phyloP scores from a whole-genome alignment of 2,329 filamentous ascomycete genomes.

The Ampelomyces quisqualis region DNA sequence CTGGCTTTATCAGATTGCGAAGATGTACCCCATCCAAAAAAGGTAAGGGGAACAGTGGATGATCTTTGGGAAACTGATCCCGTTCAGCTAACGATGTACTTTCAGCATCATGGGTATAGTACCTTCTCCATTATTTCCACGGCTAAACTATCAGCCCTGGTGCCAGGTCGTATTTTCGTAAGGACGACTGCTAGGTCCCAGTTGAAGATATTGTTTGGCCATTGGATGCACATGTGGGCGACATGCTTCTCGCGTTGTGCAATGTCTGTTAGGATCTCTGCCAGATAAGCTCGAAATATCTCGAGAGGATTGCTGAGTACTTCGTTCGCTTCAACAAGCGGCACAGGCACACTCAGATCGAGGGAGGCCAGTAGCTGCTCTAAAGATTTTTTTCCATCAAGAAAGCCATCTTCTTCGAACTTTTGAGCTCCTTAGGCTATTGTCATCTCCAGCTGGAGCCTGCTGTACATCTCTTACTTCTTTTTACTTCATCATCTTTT shows the following conservation, averaged over 20 bases:
- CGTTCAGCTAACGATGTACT: background rate
- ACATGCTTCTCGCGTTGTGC: constrained; percentile 13
- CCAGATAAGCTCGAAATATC: constrained; percentile 26
- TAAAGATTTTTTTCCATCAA: constrained; percentile 7
- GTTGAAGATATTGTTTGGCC: constrained; percentile 34
- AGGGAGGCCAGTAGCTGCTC: constrained; percentile 4
- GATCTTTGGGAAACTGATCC: constrained; percentile 65
- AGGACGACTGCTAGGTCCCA: constrained; percentile 33
- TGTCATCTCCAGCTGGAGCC: no score
- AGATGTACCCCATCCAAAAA: constrained; percentile 62
- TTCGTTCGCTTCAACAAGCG: no score
- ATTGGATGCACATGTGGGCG: constrained; percentile 32
- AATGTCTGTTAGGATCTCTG: constrained; percentile 17
- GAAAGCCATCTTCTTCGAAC: no score
- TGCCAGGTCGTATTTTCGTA: constrained; percentile 29
- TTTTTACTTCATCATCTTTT: no score
- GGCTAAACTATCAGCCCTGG: constrained; percentile 18
- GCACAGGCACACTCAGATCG: no score
- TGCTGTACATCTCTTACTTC: no score
- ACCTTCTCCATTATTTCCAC: constrained; percentile 29
- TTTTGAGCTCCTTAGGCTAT: no score
- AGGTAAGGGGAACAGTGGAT: constrained; percentile 65
- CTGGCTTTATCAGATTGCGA: constrained; percentile 65
- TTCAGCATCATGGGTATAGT: background rate
- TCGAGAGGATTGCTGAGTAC: constrained; percentile 33